Base-by-base conservation (phyloP, 768 basidiomycete genomes). In the Inosperma sp. region DNA sequence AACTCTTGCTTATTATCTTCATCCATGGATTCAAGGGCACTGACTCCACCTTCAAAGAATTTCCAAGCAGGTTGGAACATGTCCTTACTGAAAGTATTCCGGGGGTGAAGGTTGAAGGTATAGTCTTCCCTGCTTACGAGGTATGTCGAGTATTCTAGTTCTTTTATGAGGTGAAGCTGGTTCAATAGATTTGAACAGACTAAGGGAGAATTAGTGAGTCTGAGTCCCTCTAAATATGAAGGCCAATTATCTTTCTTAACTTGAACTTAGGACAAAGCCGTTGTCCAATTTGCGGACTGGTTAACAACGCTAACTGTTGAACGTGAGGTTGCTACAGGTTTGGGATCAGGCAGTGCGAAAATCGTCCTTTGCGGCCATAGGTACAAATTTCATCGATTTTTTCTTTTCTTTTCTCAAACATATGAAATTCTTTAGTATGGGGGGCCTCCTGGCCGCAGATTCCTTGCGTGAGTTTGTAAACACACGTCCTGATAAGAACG, bases 301-400 rank as follows among this genome's bases (percentile, higher is more conserved):
- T 78, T 96, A 35, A 87, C 90, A 1, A 86, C 82, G n/a, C 68
- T 90, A 17, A 89, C 87, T 4, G 86, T 95, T n/a, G 79, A 89
- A 63, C 80, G 78, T 54, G 93, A 95, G 65, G 86, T 85, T 17
- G 81, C 83, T 10, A 75, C 82, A 43, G 88, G 88, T 4, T 64
- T 75, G n/a, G 84, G 84, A 5, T 84, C 87, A 9, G 90, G 90
- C 7, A 85, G 79, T 36, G 85, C 84, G 0, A 89, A 82, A 64
- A 78, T 95, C 42, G 86, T 93, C 3, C 73, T 96, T 6, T 93
- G 93, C 63, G 93, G 93, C 4, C 93, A 96, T 62, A 91, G 88
- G 89, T 83, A 52, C n/a, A n/a, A n/a, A n/a, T n/a, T n/a, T n/a
- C n/a, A n/a, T n/a, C n/a, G n/a, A n/a, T n/a, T n/a, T n/a, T n/a